A percentile compares a stretch with the other conserved stretches of the same genome.
These are phyloP conservation scores for Coriaria nepalensis DNA, from an alignment of 306 rosid species.

Conservation along the genomic window DNA sequence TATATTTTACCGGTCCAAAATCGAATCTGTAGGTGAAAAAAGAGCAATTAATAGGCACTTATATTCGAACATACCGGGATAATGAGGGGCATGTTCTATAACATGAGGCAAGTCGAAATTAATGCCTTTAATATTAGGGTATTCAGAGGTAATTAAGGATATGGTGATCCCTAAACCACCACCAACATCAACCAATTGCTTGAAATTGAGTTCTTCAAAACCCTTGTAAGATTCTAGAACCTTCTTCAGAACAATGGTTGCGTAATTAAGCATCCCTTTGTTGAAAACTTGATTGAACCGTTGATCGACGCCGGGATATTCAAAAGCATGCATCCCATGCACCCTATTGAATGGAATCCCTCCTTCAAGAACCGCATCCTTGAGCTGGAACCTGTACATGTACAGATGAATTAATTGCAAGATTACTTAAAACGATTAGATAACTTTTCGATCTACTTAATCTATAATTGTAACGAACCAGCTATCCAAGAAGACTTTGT, in stretches of 20 bases:
- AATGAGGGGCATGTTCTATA: conserved; percentile 26
- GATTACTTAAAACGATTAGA: no score
- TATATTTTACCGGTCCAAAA: background rate
- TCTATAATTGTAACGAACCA: conserved; percentile 17
- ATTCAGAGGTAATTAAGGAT: conserved; percentile 32
- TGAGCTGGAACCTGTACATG: conserved; percentile 23
- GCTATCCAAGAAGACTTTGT: conserved; percentile 20
- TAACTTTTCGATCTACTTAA: no score
- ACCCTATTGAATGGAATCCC: conserved; percentile 34
- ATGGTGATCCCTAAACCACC: conserved; percentile 40
- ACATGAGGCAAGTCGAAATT: conserved; percentile 38
- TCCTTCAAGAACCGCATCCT: conserved; percentile 24
- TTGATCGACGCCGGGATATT: conserved; percentile 19
- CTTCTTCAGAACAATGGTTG: conserved; percentile 23
- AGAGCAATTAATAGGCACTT: background rate
- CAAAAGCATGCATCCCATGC: conserved; percentile 24
- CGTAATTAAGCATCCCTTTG: conserved; percentile 29
- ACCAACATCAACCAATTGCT: conserved; percentile 47
- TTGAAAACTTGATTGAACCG: conserved; percentile 35
- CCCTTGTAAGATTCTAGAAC: conserved; percentile 32
- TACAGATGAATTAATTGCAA: no score
- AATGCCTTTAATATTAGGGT: conserved; percentile 34
- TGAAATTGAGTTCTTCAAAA: conserved; percentile 13
- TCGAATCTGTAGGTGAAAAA: no score
- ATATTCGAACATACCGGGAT: conserved; percentile 19